Evolutionary conservation across 306 rosid genomes (phyloP), one percentile per base, ranked within the genome.

Genomic region (Prunus kanzakura): DNA sequence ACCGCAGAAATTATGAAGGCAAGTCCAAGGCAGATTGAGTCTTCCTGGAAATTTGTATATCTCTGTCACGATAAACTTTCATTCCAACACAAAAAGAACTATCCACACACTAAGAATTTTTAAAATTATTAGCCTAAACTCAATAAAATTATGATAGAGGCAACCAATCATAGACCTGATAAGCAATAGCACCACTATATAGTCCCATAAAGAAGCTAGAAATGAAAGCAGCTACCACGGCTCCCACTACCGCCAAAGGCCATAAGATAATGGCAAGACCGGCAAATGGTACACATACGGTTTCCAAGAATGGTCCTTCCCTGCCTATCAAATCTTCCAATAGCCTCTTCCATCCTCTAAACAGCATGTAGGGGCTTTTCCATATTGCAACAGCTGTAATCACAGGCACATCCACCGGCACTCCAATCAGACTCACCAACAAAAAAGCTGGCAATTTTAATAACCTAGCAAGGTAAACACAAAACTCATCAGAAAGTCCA

Each of bases 281-380:
- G 30, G 98, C 98, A 80, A 93, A 93, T 41, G 96, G 96, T 41
- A 93, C 91, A 69, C 98, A 93, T 35, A 85, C 90, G 0, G 91
- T 78, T 85, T 93, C 98, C 82, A 88, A 51, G 82, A 93, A 93
- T 52, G 98, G 96, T 74, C 98, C 98, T 71, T 86, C 93, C 75
- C 98, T 85, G 68, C 94, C 98, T 68, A 93, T 71, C 84, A 90
- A 81, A 74, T 93, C 98, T 85, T 90, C 96, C 35, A 90, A 76
- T 49, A 93, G 84, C 81, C 98, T 90, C 85, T 93, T 89, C 96
- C 98, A 93, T 25, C 98, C 96, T 88, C 38, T 83, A 27, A 90
- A 82, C 29, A 93, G 78, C 96, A 93, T 91, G 81, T 60, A 90
- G 23, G 96, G 96, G 49, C 98, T 93, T 81, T 91, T 93, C 91